Conservation (phyloP, 2,329 filamentous ascomycete genomes). For the Trematosphaeria pertusa region DNA sequence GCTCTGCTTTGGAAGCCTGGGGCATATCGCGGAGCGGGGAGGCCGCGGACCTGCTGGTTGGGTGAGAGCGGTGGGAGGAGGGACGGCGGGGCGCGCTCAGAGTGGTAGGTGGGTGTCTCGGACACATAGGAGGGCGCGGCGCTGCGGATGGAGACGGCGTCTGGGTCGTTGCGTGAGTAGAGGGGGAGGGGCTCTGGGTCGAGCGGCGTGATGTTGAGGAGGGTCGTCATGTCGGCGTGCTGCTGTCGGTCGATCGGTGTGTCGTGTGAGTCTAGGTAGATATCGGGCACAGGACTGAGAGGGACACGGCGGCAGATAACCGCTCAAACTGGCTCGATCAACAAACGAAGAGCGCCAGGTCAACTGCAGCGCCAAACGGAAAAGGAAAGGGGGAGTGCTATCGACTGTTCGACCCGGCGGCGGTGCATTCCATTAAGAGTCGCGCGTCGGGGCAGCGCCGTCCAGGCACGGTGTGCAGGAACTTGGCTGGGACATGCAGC, state of each 20-base stretch:
- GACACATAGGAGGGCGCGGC: constrained; percentile 73
- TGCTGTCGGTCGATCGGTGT: neutral
- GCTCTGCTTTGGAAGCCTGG: constrained; percentile 33
- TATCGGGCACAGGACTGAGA: neutral
- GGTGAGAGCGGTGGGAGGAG: constrained; percentile 23
- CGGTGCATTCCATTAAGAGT: constrained; percentile 21
- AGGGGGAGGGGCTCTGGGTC: constrained; percentile 39
- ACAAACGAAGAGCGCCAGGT: neutral
- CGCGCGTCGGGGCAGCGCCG: constrained; percentile 10
- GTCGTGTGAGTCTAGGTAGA: neutral
- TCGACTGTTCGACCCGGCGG: neutral
- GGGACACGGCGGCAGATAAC: neutral
- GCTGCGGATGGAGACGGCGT: constrained; percentile 71
- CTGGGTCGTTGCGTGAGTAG: constrained; percentile 59
- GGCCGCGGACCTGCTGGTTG: constrained; percentile 21
- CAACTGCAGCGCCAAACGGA: neutral
- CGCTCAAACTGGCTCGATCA: neutral
- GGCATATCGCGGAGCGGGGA: constrained; percentile 31
- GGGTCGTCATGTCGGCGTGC: constrained; percentile 31
- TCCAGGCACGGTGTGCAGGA: constrained; percentile 16
- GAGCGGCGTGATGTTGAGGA: constrained; percentile 32
- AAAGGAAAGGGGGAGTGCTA: neutral
- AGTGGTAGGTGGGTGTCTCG: constrained; percentile 70
- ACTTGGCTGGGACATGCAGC: neutral
- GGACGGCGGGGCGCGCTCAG: constrained; percentile 47